Conservation (phyloP, 2,329 filamentous ascomycete species). For the Penicillium sp. region DNA sequence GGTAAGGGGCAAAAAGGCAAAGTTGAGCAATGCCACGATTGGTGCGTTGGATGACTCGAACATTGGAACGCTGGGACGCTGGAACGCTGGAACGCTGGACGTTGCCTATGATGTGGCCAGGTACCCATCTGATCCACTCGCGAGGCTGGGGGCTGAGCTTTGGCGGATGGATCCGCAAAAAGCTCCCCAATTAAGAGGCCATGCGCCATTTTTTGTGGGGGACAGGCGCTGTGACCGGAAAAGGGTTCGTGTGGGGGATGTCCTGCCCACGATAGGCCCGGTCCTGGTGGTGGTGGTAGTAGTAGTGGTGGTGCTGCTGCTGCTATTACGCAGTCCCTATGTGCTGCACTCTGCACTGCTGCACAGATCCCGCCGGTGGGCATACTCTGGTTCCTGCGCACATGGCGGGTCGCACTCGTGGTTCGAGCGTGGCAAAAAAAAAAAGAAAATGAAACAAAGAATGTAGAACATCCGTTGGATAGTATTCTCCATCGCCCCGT, state of each 20-base stretch:
- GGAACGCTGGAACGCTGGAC: not conserved
- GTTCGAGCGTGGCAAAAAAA: constrained; percentile 3
- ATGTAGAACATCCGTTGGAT: no score
- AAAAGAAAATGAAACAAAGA: not conserved
- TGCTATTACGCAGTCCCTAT: not conserved
- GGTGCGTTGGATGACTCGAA: not conserved
- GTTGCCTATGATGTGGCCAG: constrained; percentile 21
- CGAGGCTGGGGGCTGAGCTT: constrained; percentile 20
- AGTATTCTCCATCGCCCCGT: no score
- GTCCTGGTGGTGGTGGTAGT: no score
- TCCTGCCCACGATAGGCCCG: not conserved
- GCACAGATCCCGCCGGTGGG: not conserved
- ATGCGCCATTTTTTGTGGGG: constrained; percentile 35
- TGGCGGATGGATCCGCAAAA: constrained; percentile 23
- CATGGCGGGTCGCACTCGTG: constrained; percentile 4
- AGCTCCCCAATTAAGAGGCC: constrained; percentile 16
- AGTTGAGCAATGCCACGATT: not conserved
- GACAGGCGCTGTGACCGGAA: constrained; percentile 11
- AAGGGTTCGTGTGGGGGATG: constrained; percentile 32
- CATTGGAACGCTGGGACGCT: not conserved
- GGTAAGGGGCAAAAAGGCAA: constrained; percentile 7
- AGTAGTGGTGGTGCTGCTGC: not conserved
- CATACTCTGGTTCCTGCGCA: constrained; percentile 11
- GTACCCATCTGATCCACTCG: constrained; percentile 22
- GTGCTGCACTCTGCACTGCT: not conserved